A percentile compares a stretch with the other conserved stretches of the same genome.
These are phyloP conservation scores for Metarhizium sp. DNA, from an alignment of 2,329 filamentous ascomycete species.

Conservation along the genomic window DNA sequence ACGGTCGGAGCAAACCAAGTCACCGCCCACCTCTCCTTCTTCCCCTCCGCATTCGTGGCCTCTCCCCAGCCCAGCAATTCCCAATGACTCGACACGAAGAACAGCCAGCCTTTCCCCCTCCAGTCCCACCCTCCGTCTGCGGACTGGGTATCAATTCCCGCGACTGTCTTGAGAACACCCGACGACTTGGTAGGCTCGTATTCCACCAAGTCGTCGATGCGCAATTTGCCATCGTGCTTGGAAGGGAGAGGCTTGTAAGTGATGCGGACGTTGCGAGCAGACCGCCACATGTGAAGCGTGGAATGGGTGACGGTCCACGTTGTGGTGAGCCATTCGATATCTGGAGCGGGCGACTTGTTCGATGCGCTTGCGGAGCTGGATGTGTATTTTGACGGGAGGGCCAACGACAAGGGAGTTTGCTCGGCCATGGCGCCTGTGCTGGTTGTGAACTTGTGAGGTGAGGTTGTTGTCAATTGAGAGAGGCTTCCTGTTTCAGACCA, in stretches of 20 bases:
- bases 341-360: constrained; percentile 29
- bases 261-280: constrained; percentile 71
- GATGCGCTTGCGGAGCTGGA: constrained; percentile 14
- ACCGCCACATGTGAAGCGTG: constrained; percentile 71
- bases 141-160: constrained; percentile 51
- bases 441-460: background rate
- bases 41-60: constrained; percentile 26
- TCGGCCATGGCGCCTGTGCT: constrained; percentile 7
- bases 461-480: background rate
- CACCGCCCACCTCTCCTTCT: constrained; percentile 59
- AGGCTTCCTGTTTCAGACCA: background rate
- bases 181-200: constrained; percentile 48
- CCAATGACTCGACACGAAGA: constrained; percentile 68
- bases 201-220: constrained; percentile 63
- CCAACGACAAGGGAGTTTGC: constrained; percentile 15
- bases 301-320: constrained; percentile 70
- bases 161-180: constrained; percentile 47
- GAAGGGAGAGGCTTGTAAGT: constrained; percentile 53
- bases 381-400: constrained; percentile 39
- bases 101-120: constrained; percentile 67
- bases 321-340: constrained; percentile 50
- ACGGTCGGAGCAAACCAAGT: constrained; percentile 78
- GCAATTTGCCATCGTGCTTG: constrained; percentile 26
- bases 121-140: constrained; percentile 52
- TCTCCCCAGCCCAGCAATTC: constrained; percentile 72